Percentiles rank a stretch among this genome's conserved stretches.
Conservation (phyloP, 306 rosid genomes). For the Arachis hypogaea region DNA sequence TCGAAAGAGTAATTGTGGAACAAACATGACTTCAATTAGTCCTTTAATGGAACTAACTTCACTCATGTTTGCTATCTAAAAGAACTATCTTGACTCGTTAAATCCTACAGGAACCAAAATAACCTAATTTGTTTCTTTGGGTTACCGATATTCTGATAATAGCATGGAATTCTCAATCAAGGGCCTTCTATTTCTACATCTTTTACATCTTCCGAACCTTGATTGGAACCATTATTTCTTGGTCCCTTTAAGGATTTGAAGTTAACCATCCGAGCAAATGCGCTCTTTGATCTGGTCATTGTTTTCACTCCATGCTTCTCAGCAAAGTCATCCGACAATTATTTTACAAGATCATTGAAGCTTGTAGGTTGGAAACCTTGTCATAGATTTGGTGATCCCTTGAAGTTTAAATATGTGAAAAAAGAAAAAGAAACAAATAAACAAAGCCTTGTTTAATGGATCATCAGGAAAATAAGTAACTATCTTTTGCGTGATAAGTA, state of each 20-base stretch:
- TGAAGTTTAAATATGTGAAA: slow-evolving; percentile 59
- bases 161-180: slow-evolving; percentile 16
- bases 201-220: slow-evolving; percentile 52
- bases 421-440: slow-evolving; percentile 3
- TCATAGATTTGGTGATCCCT: slow-evolving; percentile 86
- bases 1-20: too few species aligned
- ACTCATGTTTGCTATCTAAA: too few species aligned
- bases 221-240: slow-evolving; percentile 53
- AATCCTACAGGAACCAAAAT: too few species aligned
- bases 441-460: not conserved
- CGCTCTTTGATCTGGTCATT: slow-evolving; percentile 81
- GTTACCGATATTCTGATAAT: slow-evolving; percentile 14
- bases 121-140: not conserved
- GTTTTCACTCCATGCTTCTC: slow-evolving; percentile 49
- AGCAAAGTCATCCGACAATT: slow-evolving; percentile 57
- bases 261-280: slow-evolving; percentile 63
- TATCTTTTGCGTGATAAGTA: slow-evolving; percentile 29
- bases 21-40: too few species aligned
- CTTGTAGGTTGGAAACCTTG: slow-evolving; percentile 83
- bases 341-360: slow-evolving; percentile 59
- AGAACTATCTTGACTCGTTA: not conserved
- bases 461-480: not conserved
- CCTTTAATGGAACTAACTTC: too few species aligned
- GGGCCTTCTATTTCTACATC: slow-evolving; percentile 55
- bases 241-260: slow-evolving; percentile 56